phyloP scores from a whole-genome alignment of 805 yeast genomes.

The Ogataea saltuana region DNA sequence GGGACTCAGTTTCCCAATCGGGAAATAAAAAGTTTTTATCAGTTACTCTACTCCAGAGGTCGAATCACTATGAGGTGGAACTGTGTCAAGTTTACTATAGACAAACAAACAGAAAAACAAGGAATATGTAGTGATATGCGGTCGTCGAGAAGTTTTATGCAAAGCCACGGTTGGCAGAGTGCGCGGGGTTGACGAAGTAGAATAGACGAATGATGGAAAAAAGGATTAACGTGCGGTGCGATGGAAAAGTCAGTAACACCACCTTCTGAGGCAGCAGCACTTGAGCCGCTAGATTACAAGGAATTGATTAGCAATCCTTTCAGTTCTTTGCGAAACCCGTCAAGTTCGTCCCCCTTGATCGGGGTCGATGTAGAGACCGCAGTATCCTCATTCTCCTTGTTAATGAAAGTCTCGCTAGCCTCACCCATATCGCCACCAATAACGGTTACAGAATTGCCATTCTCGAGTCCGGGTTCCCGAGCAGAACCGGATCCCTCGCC shows the following conservation, averaged over 20 bases:
- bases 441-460: background rate
- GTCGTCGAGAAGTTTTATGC: background rate
- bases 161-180: background rate
- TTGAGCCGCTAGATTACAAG: background rate
- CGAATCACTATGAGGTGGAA: too few relatives aligned
- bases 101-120: constrained; percentile 1
- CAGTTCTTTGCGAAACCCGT: constrained; percentile 22
- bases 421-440: background rate
- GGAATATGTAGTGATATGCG: background rate
- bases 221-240: too few relatives aligned
- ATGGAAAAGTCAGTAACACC: too few relatives aligned
- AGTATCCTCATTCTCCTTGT: constrained; percentile 15
- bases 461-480: background rate
- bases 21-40: constrained; percentile 1
- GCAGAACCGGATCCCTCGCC: constrained; percentile 3
- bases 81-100: background rate
- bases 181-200: background rate
- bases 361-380: constrained; percentile 24
- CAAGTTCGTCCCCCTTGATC: constrained; percentile 19
- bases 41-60: background rate
- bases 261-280: too few relatives aligned
- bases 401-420: background rate
- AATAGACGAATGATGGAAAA: too few relatives aligned
- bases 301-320: constrained; percentile 22
- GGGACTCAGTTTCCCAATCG: constrained; percentile 10